phyloP scores from a whole-genome alignment of 192 early-diverging fungal species.

The Backusella parvicylindrica region DNA sequence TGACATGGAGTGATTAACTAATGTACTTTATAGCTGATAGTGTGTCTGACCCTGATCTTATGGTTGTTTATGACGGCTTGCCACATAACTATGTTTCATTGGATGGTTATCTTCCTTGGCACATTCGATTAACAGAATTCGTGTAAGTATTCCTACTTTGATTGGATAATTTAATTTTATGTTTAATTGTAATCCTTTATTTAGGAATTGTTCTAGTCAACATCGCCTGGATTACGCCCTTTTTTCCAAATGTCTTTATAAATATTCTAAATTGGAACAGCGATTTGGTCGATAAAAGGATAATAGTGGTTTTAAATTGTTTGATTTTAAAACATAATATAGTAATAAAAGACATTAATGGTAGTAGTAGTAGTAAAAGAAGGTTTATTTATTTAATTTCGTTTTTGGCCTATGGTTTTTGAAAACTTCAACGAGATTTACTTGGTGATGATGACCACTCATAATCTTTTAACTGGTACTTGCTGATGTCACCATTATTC shows the following conservation, averaged over 20 bases:
- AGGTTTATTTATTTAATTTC: background rate
- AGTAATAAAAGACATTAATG: background rate
- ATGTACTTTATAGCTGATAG: background rate
- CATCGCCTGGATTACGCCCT: conserved; percentile 4
- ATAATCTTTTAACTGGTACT: background rate
- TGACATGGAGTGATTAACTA: conserved; percentile 3
- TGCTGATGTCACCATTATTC: background rate
- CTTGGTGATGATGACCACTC: too few relatives aligned
- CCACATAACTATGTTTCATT: conserved; percentile 32
- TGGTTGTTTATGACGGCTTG: conserved; percentile 31
- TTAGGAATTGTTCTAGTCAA: background rate
- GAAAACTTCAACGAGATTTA: too few relatives aligned
- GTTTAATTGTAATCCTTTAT: background rate
- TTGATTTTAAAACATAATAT: background rate
- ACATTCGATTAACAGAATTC: conserved; percentile 29
- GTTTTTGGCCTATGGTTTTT: background rate
- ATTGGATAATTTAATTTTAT: background rate
- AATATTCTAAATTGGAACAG: conserved; percentile 12
- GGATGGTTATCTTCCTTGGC: conserved; percentile 35
- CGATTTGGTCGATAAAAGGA: conserved; percentile 17
- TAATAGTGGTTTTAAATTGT: background rate
- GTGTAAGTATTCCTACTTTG: conserved; percentile 1
- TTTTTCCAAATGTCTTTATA: conserved; percentile 12
- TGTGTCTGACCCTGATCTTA: conserved; percentile 26
- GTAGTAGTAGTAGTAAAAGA: background rate